Base-by-base conservation (phyloP, 768 basidiomycete genomes). In the Pulveroboletus ravenelii region DNA sequence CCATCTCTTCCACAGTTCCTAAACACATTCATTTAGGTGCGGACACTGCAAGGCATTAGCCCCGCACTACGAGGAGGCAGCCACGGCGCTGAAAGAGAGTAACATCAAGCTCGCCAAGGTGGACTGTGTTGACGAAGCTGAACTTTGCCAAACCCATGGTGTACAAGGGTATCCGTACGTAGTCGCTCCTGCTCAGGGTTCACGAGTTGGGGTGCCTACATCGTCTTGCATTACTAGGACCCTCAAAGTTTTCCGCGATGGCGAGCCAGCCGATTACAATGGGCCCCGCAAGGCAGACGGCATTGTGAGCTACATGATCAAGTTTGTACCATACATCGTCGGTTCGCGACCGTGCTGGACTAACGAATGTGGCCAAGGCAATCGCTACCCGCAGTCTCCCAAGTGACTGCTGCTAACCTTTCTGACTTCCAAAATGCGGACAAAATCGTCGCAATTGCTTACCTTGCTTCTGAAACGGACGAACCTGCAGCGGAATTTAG, bases 41-140 rank as follows among this genome's bases (percentile, higher is more conserved):
- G 92, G 93, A 41, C 93, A 96, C 74, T 96, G 94, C 78, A 95
- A 95, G 64, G 89, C 92, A 31, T 78, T 96, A 47, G 93, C 92
- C 18, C 93, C 93, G 47, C 86, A 95, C 56, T 95, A 94, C 58
- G 91, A 94, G 66, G 85, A 89, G 67, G 95, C 96, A 4, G 93
- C 96, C 1, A 95, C 94, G 10, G 74, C 82, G 32, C 84, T 99
- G 69, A 96, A 95, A 74, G 87, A 85, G 56, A 89, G 85, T 67
- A 77, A 77, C 69, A 91, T 99, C 73, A 87, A 87, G 68, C 72
- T 99, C 47, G 93, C 93, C 58, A 95, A 97, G 67, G 94, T 98
- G 45, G 93, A 98, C 76, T 98, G 95, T 69, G 95, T 96, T 40
- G 93, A 90, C 56, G 78, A 98, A 62, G 82, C 87, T 23, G 93